phyloP scores from a whole-genome alignment of 2,329 filamentous ascomycete genomes.

The Plenodomus biglobosus region DNA sequence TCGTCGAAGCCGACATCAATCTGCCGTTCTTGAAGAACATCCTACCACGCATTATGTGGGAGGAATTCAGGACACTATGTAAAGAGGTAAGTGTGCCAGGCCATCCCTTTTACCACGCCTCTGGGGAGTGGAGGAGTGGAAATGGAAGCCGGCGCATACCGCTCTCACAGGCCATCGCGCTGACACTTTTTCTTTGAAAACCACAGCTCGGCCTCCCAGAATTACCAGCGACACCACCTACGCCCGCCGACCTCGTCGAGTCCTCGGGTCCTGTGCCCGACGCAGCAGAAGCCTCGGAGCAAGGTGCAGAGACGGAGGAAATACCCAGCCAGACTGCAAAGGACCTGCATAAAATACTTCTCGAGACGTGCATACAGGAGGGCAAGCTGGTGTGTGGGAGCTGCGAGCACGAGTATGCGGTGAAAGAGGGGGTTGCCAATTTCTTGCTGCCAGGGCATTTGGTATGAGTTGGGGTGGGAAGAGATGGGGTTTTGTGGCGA shows the following conservation, averaged over 20 bases:
- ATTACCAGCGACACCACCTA: constrained; percentile 55
- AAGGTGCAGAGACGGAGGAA: constrained; percentile 54
- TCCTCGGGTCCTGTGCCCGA: constrained; percentile 3
- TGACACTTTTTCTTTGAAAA: no score
- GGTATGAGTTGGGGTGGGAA: constrained; percentile 53
- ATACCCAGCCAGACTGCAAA: constrained; percentile 68
- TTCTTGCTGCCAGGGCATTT: constrained; percentile 92
- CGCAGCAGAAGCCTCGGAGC: constrained; percentile 37
- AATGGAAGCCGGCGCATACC: not conserved
- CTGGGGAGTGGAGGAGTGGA: no score
- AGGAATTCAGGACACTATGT: constrained; percentile 72
- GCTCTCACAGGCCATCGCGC: no score
- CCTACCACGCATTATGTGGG: constrained; percentile 85
- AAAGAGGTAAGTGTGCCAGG: constrained; percentile 62
- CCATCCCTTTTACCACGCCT: no score
- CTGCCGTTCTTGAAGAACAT: constrained; percentile 80
- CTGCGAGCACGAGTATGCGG: constrained; percentile 90
- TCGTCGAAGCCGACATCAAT: constrained; percentile 80
- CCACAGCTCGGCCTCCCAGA: constrained; percentile 74
- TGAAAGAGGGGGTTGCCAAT: constrained; percentile 96
- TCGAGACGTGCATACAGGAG: constrained; percentile 87
- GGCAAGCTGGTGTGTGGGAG: constrained; percentile 88
- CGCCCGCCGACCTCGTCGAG: constrained; percentile 38
- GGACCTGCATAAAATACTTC: constrained; percentile 77
- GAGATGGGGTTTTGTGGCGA: not conserved